Evolutionary conservation across 352 stramenopile genomes (phyloP).

Genomic region (Globisporangium nunn): DNA sequence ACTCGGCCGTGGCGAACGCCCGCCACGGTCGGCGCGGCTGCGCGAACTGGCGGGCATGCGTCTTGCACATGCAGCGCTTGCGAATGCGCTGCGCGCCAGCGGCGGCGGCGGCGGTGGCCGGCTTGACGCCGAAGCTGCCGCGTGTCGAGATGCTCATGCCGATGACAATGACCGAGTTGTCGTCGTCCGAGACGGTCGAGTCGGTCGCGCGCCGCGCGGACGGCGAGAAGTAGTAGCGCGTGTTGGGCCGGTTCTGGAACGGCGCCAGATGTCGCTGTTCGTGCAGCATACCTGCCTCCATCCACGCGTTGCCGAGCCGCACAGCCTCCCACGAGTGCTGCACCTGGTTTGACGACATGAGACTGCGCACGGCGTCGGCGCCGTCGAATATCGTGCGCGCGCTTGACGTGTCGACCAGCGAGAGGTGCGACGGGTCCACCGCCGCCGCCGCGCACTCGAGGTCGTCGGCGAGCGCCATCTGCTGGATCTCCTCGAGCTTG

Average conservation of each 20-base stretch:
- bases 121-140: not conserved
- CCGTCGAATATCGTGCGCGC: constrained; percentile 16
- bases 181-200: constrained; percentile 5
- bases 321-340: constrained; percentile 36
- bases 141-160: constrained; percentile 13
- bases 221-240: constrained; percentile 10
- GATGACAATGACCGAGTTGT: constrained; percentile 13
- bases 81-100: not conserved
- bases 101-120: not conserved
- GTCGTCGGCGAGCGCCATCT: constrained; percentile 12
- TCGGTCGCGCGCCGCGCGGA: not conserved
- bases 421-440: constrained; percentile 22
- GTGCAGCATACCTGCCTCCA: constrained; percentile 49
- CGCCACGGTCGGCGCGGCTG: not conserved
- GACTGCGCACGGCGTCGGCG: constrained; percentile 10
- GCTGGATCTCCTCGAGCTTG: constrained; percentile 37
- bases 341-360: constrained; percentile 27
- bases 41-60: constrained; percentile 7
- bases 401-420: constrained; percentile 20
- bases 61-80: constrained; percentile 11
- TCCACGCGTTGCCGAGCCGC: constrained; percentile 51
- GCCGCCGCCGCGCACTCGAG: constrained; percentile 29
- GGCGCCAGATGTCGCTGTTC: constrained; percentile 35
- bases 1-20: constrained; percentile 10
- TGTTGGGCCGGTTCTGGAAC: constrained; percentile 21